Evolutionary conservation across 192 early-diverging fungal species (phyloP), one percentile per base, ranked within the genome.

Genomic region (Obelidium mucronatum): DNA sequence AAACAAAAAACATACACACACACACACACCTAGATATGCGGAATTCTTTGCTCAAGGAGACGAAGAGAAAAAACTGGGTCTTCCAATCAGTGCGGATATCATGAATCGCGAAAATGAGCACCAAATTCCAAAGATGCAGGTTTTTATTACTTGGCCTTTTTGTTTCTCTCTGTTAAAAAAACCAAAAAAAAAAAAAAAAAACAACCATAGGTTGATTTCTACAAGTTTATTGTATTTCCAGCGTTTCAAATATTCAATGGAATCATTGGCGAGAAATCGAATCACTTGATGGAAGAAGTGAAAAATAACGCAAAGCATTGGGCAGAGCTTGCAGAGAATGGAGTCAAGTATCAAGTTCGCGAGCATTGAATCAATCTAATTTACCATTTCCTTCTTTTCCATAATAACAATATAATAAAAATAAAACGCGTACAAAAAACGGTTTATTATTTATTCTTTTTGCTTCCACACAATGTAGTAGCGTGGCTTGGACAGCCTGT

Each of bases 1-100:
- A n/a, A n/a, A n/a, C n/a, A n/a, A n/a, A n/a, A n/a, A n/a, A n/a
- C n/a, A n/a, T n/a, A n/a, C n/a, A n/a, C n/a, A n/a, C n/a, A n/a
- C n/a, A n/a, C n/a, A n/a, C n/a, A n/a, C n/a, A n/a, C 17, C 22
- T 63, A 79, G 78, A 15, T 81, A 79, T 64, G 31, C 44, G 30
- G 85, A 86, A 61, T 86, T 85, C 63, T 86, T 86, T 56, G 26
- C 68, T 22, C 85, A 86, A 66, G 85, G 85, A 28, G 84, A 86
- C 33, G 67, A 86, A 48, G 85, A 86, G 51, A 60, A 75, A 19
- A 54, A 59, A 35, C 70, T 86, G 68, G 84, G 84, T 28, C 40
- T 86, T 40, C 84, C 81, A 37, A 82, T 72, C 66, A 78, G 79
- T 11, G 61, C 83, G 3, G 76, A 80, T 15, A 56, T 86, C 15